Percentiles rank a stretch among this genome's conserved stretches.
Evolutionary conservation across 331 rosid species (phyloP).

Genomic region (Saraca asoca): DNA sequence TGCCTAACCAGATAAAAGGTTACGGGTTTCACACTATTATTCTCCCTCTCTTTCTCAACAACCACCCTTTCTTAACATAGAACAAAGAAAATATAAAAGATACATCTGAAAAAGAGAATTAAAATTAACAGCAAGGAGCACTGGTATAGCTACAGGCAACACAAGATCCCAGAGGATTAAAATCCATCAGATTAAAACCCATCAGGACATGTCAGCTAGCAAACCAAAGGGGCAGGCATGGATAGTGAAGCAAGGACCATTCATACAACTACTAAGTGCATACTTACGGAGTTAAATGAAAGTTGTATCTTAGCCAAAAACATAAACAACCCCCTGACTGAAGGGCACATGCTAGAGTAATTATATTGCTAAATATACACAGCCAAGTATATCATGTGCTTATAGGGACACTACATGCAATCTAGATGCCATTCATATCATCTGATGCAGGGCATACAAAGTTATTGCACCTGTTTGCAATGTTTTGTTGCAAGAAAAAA

Average conservation of each 20-base stretch:
- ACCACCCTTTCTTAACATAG: no score
- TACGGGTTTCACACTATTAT: no score
- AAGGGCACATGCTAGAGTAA: conserved; percentile 3
- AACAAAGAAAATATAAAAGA: conserved; percentile 26
- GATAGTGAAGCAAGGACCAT: conserved; percentile 6
- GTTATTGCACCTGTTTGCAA: not conserved
- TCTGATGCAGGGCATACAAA: not conserved
- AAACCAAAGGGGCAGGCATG: conserved; percentile 13
- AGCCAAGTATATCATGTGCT: not conserved
- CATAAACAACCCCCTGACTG: conserved; percentile 13
- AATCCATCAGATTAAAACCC: not conserved
- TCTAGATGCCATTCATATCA: conserved; percentile 1
- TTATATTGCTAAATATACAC: conserved; percentile 7
- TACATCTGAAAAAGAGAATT: conserved; percentile 9
- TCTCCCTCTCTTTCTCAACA: no score
- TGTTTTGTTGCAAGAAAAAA: not conserved
- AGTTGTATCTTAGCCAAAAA: conserved; percentile 16
- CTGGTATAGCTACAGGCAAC: conserved; percentile 9
- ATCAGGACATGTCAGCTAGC: conserved; percentile 19
- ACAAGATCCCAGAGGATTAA: conserved; percentile 1
- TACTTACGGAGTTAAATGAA: conserved; percentile 11
- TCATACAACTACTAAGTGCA: not conserved
- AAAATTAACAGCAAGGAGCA: conserved; percentile 5
- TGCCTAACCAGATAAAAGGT: no score
- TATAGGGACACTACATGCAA: not conserved